Evolutionary conservation across 2,329 filamentous ascomycete species (phyloP), one percentile per base, ranked within the genome.

Genomic region (Microdochium nivale): DNA sequence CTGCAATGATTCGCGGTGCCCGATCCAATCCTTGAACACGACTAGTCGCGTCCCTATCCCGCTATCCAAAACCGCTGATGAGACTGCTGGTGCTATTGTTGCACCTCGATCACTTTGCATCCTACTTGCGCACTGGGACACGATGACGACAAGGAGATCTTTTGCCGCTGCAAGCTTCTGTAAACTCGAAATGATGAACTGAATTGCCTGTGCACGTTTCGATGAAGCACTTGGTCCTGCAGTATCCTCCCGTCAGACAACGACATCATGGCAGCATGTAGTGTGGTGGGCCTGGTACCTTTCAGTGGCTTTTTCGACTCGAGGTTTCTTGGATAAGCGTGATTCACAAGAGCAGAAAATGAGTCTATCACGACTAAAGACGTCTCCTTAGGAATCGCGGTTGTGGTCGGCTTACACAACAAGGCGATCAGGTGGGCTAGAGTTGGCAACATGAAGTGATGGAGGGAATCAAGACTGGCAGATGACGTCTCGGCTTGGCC

Each of bases 121-220:
- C 58, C 84, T 87, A n/a, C 89, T 95, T 43, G 85, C 86, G 53
- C 87, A 89, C 64, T 95, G 90, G 35, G 84, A 90, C 48, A 90
- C 76, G 21, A 94, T 66, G 2, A 96, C 73, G 43, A 95, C 75
- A 24, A 89, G 87, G 50, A 91, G 75, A 60, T 88, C 79, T 56
- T 81, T 79, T 27, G 85, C 79, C 11, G 86, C 83, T 3, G 91
- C 89, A 11, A 95, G 76, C 60, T 86, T 91, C 54, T 86, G 80
- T 11, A 96, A 70, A 3, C 85, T 80, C 52, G 80, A 83, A 54
- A 89, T 81, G 25, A 95, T 76, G 52, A 74, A 75, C 59, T 84
- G 79, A 7, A 85, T 68, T 51, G 73, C 74, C 61, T 77, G 78
- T 13, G 76, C 63, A 35, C 78, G 69, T 57, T 73, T 75, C 10